Evolutionary conservation across 768 basidiomycete species (phyloP).

Genomic region (Termitomyces sp.): DNA sequence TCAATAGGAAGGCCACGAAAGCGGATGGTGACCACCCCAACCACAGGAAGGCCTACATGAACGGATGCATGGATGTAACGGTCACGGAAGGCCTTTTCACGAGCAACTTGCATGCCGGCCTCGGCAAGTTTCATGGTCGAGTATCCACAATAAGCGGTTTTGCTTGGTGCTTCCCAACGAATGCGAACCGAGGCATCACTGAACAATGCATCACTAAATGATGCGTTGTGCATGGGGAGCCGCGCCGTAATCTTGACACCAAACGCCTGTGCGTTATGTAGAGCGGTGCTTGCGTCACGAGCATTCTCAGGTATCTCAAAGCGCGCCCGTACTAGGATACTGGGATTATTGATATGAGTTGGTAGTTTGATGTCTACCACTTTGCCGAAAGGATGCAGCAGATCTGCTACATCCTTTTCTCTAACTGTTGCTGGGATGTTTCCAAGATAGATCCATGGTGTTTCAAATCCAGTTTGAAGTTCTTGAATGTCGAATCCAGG

Average conservation of each 20-base stretch:
- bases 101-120: conserved; percentile 39
- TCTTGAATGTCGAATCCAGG: conserved; percentile 56
- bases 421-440: conserved; percentile 39
- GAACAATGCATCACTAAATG: conserved; percentile 30
- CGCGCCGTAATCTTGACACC: conserved; percentile 36
- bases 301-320: conserved; percentile 47
- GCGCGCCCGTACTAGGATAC: conserved; percentile 34
- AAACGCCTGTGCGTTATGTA: conserved; percentile 42
- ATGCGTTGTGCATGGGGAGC: conserved; percentile 36
- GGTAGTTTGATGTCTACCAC: conserved; percentile 34
- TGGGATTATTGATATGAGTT: conserved; percentile 7
- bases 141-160: conserved; percentile 62
- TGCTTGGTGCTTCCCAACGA: conserved; percentile 52
- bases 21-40: conserved; percentile 56
- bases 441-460: conserved; percentile 49
- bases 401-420: conserved; percentile 23
- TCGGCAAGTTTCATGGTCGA: conserved; percentile 40
- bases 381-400: conserved; percentile 43
- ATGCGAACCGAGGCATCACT: conserved; percentile 53
- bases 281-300: conserved; percentile 39
- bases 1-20: conserved; percentile 49
- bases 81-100: conserved; percentile 27
- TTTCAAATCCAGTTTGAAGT: conserved; percentile 65
- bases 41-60: conserved; percentile 52
- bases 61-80: conserved; percentile 39